Evolutionary conservation across 2,329 filamentous ascomycete species (phyloP).

Genomic region (Cercospora sesami): DNA sequence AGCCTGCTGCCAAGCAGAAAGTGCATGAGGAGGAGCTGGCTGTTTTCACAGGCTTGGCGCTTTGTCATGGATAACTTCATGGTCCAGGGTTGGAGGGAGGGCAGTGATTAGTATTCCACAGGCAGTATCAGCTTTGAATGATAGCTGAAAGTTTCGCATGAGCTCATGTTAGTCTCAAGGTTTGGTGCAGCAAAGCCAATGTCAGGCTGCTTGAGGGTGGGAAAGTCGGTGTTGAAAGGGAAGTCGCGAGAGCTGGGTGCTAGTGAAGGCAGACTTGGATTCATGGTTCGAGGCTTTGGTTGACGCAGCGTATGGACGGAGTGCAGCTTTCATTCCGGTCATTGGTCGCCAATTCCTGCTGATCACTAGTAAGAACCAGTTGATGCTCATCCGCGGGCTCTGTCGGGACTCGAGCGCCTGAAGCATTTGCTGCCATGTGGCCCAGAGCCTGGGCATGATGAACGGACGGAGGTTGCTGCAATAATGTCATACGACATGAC

Average conservation of each 20-base stretch:
- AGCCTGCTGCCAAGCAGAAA: slow-evolving; percentile 21
- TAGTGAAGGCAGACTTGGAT: neutral
- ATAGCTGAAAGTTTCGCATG: neutral
- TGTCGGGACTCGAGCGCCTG: neutral
- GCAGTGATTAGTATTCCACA: neutral
- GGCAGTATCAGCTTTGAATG: neutral
- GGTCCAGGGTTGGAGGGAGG: neutral
- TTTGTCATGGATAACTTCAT: neutral
- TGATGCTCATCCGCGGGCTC: neutral
- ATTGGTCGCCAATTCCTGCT: neutral
- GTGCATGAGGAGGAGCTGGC: slow-evolving; percentile 20
- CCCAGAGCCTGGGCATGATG: neutral
- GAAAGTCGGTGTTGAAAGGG: neutral
- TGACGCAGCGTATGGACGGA: neutral
- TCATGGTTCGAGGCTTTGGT: neutral
- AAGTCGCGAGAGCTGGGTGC: neutral
- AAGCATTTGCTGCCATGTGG: neutral
- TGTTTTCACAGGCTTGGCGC: slow-evolving; percentile 22
- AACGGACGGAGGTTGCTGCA: neutral
- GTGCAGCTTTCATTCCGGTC: neutral
- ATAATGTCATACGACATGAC: neutral
- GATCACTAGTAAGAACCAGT: neutral
- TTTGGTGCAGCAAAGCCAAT: neutral
- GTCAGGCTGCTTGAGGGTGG: neutral
- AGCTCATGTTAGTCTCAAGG: neutral